These are phyloP conservation scores for Gossypium herbaceum DNA, from an alignment of 345 rosid species.

Conservation along the genomic window DNA sequence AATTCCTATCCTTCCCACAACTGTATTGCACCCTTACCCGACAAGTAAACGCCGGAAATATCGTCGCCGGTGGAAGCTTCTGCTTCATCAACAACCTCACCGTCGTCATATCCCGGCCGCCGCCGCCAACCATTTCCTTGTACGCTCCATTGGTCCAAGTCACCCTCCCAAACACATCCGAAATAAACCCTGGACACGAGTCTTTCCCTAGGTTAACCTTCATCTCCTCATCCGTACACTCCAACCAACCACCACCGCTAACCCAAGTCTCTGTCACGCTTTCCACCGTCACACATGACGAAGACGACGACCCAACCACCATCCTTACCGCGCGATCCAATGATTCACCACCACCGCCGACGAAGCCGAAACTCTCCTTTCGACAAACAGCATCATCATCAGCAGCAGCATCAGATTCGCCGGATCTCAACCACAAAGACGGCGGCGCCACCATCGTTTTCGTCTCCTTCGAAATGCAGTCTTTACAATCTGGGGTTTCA, in stretches of 20 bases:
- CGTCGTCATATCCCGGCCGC: slow-evolving; percentile 29
- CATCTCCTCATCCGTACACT: slow-evolving; percentile 55
- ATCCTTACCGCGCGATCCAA: slow-evolving; percentile 20
- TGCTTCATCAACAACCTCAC: slow-evolving; percentile 68
- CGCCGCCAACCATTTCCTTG: slow-evolving; percentile 52
- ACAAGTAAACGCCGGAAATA: slow-evolving; percentile 57
- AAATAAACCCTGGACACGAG: slow-evolving; percentile 77
- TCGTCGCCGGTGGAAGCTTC: slow-evolving; percentile 24
- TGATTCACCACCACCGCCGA: not conserved
- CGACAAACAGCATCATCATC: not conserved
- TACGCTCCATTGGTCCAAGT: slow-evolving; percentile 76
- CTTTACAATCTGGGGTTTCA: slow-evolving; percentile 46
- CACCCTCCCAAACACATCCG: slow-evolving; percentile 61
- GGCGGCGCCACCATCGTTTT: not conserved
- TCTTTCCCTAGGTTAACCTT: slow-evolving; percentile 50
- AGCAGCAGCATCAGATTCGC: slow-evolving; percentile 9
- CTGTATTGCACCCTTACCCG: slow-evolving; percentile 64
- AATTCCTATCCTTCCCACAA: slow-evolving; percentile 43
- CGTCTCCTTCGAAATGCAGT: slow-evolving; percentile 21
- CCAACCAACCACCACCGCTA: slow-evolving; percentile 39
- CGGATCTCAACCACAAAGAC: slow-evolving; percentile 49
- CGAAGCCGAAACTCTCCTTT: not conserved
- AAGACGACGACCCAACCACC: slow-evolving; percentile 16
- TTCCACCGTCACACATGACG: slow-evolving; percentile 66
- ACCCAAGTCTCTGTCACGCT: slow-evolving; percentile 68